phyloP scores from a whole-genome alignment of 2,329 filamentous ascomycete genomes.

The Didymella segeticola region DNA sequence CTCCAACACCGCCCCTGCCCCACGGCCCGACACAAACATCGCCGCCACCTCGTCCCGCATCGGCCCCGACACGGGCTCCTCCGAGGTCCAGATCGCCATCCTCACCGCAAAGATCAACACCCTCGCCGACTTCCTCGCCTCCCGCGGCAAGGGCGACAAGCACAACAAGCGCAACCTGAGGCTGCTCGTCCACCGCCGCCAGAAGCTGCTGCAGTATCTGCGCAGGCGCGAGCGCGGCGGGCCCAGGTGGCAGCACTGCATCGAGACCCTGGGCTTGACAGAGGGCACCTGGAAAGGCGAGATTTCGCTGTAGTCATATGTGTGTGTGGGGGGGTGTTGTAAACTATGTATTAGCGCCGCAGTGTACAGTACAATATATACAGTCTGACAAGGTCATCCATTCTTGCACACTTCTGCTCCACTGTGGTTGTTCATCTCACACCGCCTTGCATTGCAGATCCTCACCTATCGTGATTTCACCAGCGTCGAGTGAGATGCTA shows the following conservation, averaged over 20 bases:
- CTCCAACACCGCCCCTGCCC: constrained; percentile 49
- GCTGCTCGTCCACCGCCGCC: constrained; percentile 83
- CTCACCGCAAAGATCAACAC: constrained; percentile 91
- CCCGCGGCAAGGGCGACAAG: constrained; percentile 82
- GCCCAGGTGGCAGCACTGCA: constrained; percentile 84
- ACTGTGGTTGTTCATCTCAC: no score
- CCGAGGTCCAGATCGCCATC: constrained; percentile 97
- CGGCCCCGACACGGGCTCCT: constrained; percentile 93
- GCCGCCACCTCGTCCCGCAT: constrained; percentile 61
- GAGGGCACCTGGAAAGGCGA: constrained; percentile 91
- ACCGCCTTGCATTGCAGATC: no score
- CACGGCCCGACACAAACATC: constrained; percentile 53
- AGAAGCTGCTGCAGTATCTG: constrained; percentile 88
- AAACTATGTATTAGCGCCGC: constrained; percentile 12
- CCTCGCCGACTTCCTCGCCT: constrained; percentile 74
- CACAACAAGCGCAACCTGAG: constrained; percentile 91
- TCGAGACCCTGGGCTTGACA: constrained; percentile 82
- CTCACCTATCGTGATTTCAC: no score
- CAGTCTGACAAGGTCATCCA: neutral
- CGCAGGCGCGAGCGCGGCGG: constrained; percentile 89
- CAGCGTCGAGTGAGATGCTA: no score
- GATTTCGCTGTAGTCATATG: constrained; percentile 69
- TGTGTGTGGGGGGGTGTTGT: neutral
- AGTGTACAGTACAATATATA: constrained; percentile 11
- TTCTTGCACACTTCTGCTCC: neutral